A percentile compares a stretch with the other conserved stretches of the same genome.
phyloP scores from a whole-genome alignment of 2,329 filamentous ascomycete species.

The Periconia macrospinosa region DNA sequence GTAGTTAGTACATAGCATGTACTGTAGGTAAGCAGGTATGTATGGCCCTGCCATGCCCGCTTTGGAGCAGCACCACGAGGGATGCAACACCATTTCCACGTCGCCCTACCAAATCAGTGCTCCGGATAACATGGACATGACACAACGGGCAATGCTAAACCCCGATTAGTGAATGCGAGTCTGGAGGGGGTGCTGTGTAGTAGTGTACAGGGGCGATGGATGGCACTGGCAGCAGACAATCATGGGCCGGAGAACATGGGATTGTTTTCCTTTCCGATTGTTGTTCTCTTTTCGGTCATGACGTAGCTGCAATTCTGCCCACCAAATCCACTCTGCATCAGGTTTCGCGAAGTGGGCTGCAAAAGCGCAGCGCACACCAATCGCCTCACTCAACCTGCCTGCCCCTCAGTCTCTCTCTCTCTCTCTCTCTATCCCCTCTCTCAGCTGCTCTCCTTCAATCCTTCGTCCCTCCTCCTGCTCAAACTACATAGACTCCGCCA shows the following conservation, averaged over 20 bases:
- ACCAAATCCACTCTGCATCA: constrained; percentile 1
- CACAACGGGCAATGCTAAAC: too few relatives aligned
- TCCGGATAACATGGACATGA: too few relatives aligned
- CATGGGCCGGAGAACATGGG: not conserved
- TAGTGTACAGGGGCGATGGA: too few relatives aligned
- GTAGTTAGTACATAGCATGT: too few relatives aligned
- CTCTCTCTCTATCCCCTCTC: not conserved
- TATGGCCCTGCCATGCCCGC: too few relatives aligned
- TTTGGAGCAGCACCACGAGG: too few relatives aligned
- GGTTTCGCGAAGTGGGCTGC: constrained; percentile 6
- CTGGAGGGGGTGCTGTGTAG: too few relatives aligned
- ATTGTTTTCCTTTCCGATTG: constrained; percentile 1
- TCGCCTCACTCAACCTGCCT: constrained; percentile 1
- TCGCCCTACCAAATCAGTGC: too few relatives aligned
- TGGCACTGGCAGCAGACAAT: not conserved
- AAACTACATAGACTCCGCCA: constrained; percentile 5
- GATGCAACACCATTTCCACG: too few relatives aligned
- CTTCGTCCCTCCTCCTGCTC: constrained; percentile 13
- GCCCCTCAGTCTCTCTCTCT: constrained; percentile 1
- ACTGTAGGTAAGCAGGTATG: too few relatives aligned
- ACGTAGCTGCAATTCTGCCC: constrained; percentile 4
- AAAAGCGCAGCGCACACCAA: not conserved
- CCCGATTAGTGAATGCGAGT: too few relatives aligned
- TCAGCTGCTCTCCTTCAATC: constrained; percentile 11
- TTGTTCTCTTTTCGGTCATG: constrained; percentile 4